Percentiles rank a stretch among this genome's conserved stretches.
These are phyloP conservation scores for Arabidopsis arenosa DNA, from an alignment of 345 rosid genomes.

Conservation along the genomic window DNA sequence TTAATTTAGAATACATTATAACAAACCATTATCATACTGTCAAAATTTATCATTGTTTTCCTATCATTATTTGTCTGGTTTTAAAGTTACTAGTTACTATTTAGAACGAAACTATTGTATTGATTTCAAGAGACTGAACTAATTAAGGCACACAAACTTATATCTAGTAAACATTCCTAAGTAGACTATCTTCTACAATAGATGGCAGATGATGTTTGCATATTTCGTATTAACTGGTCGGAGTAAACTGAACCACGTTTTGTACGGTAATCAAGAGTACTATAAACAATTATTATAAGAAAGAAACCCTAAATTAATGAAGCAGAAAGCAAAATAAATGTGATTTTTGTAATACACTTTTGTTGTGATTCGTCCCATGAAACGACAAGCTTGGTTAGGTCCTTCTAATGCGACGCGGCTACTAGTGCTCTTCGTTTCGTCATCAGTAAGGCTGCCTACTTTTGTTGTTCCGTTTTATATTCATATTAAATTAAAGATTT, in stretches of 20 bases:
- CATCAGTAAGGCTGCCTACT: conserved; percentile 33
- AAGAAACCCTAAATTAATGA: conserved; percentile 11
- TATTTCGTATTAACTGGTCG: conserved; percentile 1
- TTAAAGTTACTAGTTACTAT: no score
- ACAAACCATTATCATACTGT: no score
- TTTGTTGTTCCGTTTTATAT: conserved; percentile 27
- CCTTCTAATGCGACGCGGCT: conserved; percentile 48
- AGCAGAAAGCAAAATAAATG: conserved; percentile 31
- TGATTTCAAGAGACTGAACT: no score
- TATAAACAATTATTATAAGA: not conserved
- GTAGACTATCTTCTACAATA: not conserved
- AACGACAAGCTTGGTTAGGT: conserved; percentile 50
- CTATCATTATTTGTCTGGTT: no score
- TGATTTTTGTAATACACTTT: conserved; percentile 16
- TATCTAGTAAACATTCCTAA: not conserved
- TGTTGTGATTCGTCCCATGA: conserved; percentile 41
- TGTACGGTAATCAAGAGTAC: conserved; percentile 23
- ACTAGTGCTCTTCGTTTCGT: conserved; percentile 40
- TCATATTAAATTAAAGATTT: conserved; percentile 12
- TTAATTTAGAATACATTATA: no score
- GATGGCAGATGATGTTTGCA: conserved; percentile 8
- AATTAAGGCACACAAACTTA: not conserved
- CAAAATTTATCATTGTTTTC: no score
- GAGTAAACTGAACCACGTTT: conserved; percentile 32
- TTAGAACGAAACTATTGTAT: no score